Conservation (phyloP, 495 filamentous ascomycete species). For the Penicillium tannophilum region DNA sequence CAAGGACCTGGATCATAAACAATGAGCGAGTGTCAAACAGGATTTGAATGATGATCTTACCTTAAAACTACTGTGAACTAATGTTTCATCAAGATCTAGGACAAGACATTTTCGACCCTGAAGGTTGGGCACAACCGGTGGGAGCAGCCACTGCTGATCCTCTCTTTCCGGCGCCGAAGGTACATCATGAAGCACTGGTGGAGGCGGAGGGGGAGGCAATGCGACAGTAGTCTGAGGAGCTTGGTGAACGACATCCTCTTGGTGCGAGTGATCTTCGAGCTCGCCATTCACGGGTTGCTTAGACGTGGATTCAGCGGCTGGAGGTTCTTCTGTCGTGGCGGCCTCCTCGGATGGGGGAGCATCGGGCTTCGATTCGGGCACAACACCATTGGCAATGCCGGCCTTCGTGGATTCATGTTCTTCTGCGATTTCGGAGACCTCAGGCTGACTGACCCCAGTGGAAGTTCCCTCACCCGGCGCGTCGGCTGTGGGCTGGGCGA, state of each 20-base stretch:
- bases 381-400: constrained; percentile 12
- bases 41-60: constrained; percentile 45
- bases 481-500: constrained; percentile 16
- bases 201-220: constrained; percentile 63
- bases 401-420: constrained; percentile 1
- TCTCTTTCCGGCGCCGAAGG: constrained; percentile 37
- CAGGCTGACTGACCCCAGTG: constrained; percentile 18
- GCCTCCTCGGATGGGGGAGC: constrained; percentile 12
- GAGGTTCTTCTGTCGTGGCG: constrained; percentile 12
- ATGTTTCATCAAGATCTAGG: constrained; percentile 94
- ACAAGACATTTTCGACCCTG: constrained; percentile 92
- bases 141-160: constrained; percentile 72
- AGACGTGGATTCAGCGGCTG: constrained; percentile 15
- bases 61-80: constrained; percentile 99
- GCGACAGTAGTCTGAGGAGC: constrained; percentile 38
- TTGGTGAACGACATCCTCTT: constrained; percentile 29
- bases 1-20: constrained; percentile 70
- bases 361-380: constrained; percentile 20
- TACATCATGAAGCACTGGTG: constrained; percentile 33
- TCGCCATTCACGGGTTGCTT: constrained; percentile 17
- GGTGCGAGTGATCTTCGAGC: constrained; percentile 22
- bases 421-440: constrained; percentile 8
- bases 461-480: constrained; percentile 32
- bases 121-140: constrained; percentile 73
- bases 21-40: constrained; percentile 11